phyloP scores from a whole-genome alignment of 306 rosid species.

The Arachis hypogaea region DNA sequence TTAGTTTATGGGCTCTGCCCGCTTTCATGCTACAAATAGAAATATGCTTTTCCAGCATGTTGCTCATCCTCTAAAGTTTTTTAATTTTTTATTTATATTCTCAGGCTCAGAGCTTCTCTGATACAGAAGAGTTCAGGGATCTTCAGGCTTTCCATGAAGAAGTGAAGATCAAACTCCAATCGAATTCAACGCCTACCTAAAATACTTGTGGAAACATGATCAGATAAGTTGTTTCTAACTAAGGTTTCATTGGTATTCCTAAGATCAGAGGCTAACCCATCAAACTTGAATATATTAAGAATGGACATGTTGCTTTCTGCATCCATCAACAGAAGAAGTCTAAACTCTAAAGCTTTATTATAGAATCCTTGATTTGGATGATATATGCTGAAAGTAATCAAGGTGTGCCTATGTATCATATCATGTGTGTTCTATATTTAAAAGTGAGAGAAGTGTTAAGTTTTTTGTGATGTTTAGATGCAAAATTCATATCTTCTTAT shows the following conservation, averaged over 20 bases:
- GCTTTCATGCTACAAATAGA: background rate
- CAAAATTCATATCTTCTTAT: background rate
- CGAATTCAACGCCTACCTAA: conserved; percentile 38
- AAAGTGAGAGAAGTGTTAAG: background rate
- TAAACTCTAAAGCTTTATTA: conserved; percentile 19
- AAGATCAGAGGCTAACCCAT: conserved; percentile 5
- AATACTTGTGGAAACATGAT: conserved; percentile 24
- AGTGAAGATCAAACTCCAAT: conserved; percentile 55
- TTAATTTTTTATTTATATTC: conserved; percentile 33
- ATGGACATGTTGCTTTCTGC: background rate
- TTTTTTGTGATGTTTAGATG: background rate
- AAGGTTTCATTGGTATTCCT: conserved; percentile 21
- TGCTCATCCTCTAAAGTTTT: background rate
- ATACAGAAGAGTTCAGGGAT: conserved; percentile 62
- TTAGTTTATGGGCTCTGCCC: background rate
- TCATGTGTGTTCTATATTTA: background rate
- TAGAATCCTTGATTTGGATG: conserved; percentile 5
- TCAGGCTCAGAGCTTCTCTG: conserved; percentile 65
- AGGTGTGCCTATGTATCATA: background rate
- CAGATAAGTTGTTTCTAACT: conserved; percentile 9
- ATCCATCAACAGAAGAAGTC: conserved; percentile 9
- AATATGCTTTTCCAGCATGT: conserved; percentile 3
- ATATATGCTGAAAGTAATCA: background rate
- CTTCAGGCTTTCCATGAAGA: conserved; percentile 69
- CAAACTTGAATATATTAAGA: conserved; percentile 4